A percentile compares a stretch with the other conserved stretches of the same genome.
Evolutionary conservation across 1,139 yeast species (phyloP).

Genomic region (Saccharomyces uvarum): DNA sequence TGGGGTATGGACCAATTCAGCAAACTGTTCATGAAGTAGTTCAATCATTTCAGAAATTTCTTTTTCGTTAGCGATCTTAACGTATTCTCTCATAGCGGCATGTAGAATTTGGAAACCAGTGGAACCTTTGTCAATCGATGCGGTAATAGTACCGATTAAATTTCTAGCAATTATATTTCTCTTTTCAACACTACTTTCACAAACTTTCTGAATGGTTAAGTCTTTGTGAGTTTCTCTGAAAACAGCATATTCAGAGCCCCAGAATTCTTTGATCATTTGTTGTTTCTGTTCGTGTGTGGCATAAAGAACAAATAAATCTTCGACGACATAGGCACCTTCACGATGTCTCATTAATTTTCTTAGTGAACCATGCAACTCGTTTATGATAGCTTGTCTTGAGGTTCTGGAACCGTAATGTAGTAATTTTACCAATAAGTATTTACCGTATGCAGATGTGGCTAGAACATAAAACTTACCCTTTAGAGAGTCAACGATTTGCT

Average conservation of each 20-base stretch:
- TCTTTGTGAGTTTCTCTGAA: constrained; percentile 69
- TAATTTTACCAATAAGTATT: constrained; percentile 78
- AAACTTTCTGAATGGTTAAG: constrained; percentile 57
- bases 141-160: constrained; percentile 73
- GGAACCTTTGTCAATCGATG: constrained; percentile 91
- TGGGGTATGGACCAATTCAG: constrained; percentile 89
- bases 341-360: constrained; percentile 91
- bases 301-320: constrained; percentile 82
- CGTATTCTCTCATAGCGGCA: constrained; percentile 90
- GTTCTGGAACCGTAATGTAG: constrained; percentile 87
- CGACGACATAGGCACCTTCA: constrained; percentile 98
- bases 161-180: constrained; percentile 69
- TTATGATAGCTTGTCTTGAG: constrained; percentile 63
- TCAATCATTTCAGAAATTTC: constrained; percentile 81
- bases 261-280: constrained; percentile 90
- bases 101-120: constrained; percentile 94
- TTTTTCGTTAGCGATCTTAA: constrained; percentile 54
- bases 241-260: constrained; percentile 94
- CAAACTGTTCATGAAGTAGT: constrained; percentile 76
- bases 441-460: constrained; percentile 91
- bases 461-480: constrained; percentile 72
- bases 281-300: constrained; percentile 76
- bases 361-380: constrained; percentile 83
- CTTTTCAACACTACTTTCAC: constrained; percentile 71
- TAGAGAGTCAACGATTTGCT: constrained; percentile 56